These are phyloP conservation scores for Uronychia binucleata DNA, from an alignment of 73 alveolate genomes.

Conservation along the genomic window DNA sequence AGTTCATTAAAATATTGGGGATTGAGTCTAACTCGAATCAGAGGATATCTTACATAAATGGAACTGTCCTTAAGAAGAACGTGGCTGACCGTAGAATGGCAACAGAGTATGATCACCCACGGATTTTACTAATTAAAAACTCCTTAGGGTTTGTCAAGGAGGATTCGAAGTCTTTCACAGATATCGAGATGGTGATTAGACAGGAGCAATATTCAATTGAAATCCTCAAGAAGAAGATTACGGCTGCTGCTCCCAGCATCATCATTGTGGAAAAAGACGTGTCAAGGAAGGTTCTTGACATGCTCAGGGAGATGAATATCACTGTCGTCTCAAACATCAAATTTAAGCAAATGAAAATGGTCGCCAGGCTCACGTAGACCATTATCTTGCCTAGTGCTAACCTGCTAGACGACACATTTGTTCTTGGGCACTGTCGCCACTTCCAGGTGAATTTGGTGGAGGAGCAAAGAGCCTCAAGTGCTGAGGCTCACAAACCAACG, in stretches of 20 bases:
- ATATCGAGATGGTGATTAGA: conserved; percentile 43
- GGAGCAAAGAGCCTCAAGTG: too few species aligned
- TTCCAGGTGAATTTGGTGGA: conserved; percentile 5
- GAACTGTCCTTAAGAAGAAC: conserved; percentile 69
- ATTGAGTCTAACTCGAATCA: conserved; percentile 45
- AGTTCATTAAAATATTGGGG: conserved; percentile 72
- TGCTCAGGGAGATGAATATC: conserved; percentile 54
- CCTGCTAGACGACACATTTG: conserved; percentile 10
- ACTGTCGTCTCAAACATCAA: conserved; percentile 60
- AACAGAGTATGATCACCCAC: conserved; percentile 61
- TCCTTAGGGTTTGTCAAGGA: conserved; percentile 41
- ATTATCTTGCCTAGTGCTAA: conserved; percentile 13
- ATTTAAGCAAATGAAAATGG: conserved; percentile 3
- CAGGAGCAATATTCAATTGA: conserved; percentile 57
- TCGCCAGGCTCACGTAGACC: conserved; percentile 37
- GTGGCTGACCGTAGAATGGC: conserved; percentile 75
- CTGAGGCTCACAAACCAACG: too few species aligned
- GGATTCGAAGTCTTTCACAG: conserved; percentile 39
- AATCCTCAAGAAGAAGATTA: conserved; percentile 65
- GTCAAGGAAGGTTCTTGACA: conserved; percentile 54
- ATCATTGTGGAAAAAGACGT: conserved; percentile 74
- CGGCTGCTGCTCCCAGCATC: conserved; percentile 71
- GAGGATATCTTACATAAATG: conserved; percentile 59
- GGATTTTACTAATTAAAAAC: conserved; percentile 61
- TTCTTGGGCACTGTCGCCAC: conserved; percentile 14